These are phyloP conservation scores for Saccharomycopsis fodiens DNA, from an alignment of 805 yeast genomes.

Conservation along the genomic window DNA sequence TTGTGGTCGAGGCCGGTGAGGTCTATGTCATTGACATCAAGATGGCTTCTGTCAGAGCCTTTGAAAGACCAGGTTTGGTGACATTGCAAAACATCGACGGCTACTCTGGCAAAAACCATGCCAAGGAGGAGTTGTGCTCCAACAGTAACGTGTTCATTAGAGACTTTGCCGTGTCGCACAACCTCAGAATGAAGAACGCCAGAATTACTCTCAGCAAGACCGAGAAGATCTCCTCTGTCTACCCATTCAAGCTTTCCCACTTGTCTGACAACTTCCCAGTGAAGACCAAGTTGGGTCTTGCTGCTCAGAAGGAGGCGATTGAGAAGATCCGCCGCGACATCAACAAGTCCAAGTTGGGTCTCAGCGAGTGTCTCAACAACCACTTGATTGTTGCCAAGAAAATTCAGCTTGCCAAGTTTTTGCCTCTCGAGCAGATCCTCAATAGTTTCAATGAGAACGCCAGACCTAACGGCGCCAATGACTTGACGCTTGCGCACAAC, in stretches of 20 bases:
- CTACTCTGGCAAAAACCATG: slow-evolving; percentile 54
- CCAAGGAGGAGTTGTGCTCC: slow-evolving; percentile 37
- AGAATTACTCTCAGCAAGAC: slow-evolving; percentile 62
- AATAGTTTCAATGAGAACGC: slow-evolving; percentile 34
- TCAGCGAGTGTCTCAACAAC: slow-evolving; percentile 72
- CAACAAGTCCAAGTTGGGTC: slow-evolving; percentile 61
- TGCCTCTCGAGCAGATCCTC: slow-evolving; percentile 61
- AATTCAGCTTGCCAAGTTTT: slow-evolving; percentile 60
- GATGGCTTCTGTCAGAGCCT: slow-evolving; percentile 58
- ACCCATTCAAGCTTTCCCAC: slow-evolving; percentile 82
- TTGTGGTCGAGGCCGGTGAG: slow-evolving; percentile 70
- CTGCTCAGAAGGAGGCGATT: slow-evolving; percentile 29
- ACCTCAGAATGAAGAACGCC: slow-evolving; percentile 66
- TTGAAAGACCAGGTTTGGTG: slow-evolving; percentile 54
- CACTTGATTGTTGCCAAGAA: slow-evolving; percentile 71
- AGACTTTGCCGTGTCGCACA: slow-evolving; percentile 78
- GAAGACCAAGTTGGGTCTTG: slow-evolving; percentile 29
- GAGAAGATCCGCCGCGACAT: slow-evolving; percentile 45
- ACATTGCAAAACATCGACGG: slow-evolving; percentile 62
- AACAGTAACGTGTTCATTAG: slow-evolving; percentile 72
- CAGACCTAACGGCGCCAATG: slow-evolving; percentile 60
- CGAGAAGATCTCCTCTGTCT: slow-evolving; percentile 74
- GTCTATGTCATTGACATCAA: slow-evolving; percentile 78
- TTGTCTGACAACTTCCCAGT: slow-evolving; percentile 58
- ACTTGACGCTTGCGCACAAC: slow-evolving; percentile 24